phyloP scores from a whole-genome alignment of 2,329 filamentous ascomycete species.

The Grosmannia serpens region DNA sequence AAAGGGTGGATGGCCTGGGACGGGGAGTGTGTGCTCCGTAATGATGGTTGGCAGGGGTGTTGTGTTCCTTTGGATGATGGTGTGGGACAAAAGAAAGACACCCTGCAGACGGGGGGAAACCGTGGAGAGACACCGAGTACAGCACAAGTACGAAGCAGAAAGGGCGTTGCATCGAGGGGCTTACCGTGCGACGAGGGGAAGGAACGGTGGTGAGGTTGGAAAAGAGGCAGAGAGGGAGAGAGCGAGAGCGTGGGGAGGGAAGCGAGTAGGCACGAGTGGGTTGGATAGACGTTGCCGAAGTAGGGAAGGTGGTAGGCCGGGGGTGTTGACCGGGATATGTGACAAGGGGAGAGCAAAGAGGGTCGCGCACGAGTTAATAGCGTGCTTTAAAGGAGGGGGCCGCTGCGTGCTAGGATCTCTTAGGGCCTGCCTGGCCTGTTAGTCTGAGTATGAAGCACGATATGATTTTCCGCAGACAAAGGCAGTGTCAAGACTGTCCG shows the following conservation, averaged over 20 bases:
- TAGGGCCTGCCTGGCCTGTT: neutral
- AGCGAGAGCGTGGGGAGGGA: neutral
- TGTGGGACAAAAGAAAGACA: neutral
- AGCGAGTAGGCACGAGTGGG: conserved; percentile 7
- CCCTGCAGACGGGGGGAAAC: neutral
- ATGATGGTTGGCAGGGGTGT: neutral
- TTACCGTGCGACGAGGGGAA: conserved; percentile 6
- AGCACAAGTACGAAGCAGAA: neutral
- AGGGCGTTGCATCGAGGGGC: neutral
- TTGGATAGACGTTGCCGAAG: conserved; percentile 15
- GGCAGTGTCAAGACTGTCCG: neutral
- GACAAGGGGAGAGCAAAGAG: conserved; percentile 4
- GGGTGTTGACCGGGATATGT: conserved; percentile 2
- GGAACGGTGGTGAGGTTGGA: conserved; percentile 32
- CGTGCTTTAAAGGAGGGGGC: conserved; percentile 1
- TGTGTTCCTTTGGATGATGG: neutral
- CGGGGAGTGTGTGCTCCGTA: neutral
- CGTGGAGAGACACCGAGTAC: neutral
- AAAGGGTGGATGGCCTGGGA: neutral
- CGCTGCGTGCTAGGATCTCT: neutral
- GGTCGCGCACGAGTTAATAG: neutral
- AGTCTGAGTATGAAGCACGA: neutral
- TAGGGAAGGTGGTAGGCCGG: conserved; percentile 17
- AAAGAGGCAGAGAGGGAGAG: neutral
- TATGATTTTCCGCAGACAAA: neutral